Evolutionary conservation across 371 early-diverging fungal species (phyloP).

Genomic region (Syncephalis fuscata): DNA sequence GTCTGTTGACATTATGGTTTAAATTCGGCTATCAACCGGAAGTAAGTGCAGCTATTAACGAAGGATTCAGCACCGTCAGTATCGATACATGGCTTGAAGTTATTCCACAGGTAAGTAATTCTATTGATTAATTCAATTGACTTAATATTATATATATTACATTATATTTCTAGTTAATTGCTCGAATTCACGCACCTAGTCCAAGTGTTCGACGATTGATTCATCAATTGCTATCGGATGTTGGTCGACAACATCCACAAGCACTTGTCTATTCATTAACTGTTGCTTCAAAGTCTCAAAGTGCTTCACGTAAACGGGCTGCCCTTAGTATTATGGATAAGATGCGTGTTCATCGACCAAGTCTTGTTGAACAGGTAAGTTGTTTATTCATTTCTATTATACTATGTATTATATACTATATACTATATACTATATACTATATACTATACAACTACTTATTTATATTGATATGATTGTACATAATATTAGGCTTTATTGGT

Average conservation of each 20-base stretch:
- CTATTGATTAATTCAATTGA: too few species aligned
- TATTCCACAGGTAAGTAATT: conserved; percentile 82
- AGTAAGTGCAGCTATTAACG: conserved; percentile 71
- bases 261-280: conserved; percentile 92
- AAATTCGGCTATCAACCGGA: conserved; percentile 83
- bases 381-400: conserved; percentile 6
- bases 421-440: too few species aligned
- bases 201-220: conserved; percentile 73
- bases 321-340: conserved; percentile 87
- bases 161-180: conserved; percentile 50
- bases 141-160: conserved; percentile 4
- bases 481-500: conserved; percentile 57
- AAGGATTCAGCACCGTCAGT: conserved; percentile 79
- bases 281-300: conserved; percentile 90
- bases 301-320: conserved; percentile 53
- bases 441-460: too few species aligned
- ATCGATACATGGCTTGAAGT: conserved; percentile 97
- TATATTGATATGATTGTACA: neutral
- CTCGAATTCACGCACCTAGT: conserved; percentile 79
- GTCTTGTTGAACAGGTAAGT: conserved; percentile 62
- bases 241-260: conserved; percentile 93
- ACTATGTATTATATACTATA: too few species aligned
- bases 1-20: conserved; percentile 92
- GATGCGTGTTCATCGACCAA: conserved; percentile 67
- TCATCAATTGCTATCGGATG: conserved; percentile 77